phyloP scores from a whole-genome alignment of 2,329 filamentous ascomycete genomes.

The Ciborinia camelliae region DNA sequence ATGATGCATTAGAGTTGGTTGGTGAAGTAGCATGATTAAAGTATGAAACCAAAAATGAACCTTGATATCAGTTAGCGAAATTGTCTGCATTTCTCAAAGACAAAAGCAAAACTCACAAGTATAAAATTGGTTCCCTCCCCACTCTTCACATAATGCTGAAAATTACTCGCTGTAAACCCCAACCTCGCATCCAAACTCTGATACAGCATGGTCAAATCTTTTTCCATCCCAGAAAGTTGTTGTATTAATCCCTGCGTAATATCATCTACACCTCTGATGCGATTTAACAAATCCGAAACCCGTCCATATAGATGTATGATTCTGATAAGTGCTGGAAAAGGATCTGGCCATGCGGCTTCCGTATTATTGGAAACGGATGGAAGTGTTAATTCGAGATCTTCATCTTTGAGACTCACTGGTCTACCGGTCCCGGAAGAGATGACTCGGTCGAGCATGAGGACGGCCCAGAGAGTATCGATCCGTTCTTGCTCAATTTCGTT shows the following conservation, averaged over 20 bases:
- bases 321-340: slow-evolving; percentile 75
- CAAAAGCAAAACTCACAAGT: slow-evolving; percentile 62
- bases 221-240: slow-evolving; percentile 73
- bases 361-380: slow-evolving; percentile 51
- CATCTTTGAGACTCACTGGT: slow-evolving; percentile 77
- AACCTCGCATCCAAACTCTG: slow-evolving; percentile 71
- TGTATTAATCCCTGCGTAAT: slow-evolving; percentile 72
- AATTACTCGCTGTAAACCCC: slow-evolving; percentile 82
- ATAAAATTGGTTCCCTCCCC: slow-evolving; percentile 86
- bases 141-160: slow-evolving; percentile 76
- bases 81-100: slow-evolving; percentile 37
- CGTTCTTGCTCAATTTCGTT: slow-evolving; percentile 73
- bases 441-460: slow-evolving; percentile 82
- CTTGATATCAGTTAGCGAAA: slow-evolving; percentile 75
- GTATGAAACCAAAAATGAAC: slow-evolving; percentile 83
- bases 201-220: slow-evolving; percentile 67
- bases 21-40: slow-evolving; percentile 78
- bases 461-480: slow-evolving; percentile 84
- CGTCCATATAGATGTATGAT: slow-evolving; percentile 84
- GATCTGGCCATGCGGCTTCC: slow-evolving; percentile 61
- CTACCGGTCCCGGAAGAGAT: slow-evolving; percentile 85
- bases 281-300: slow-evolving; percentile 80
- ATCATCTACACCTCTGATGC: slow-evolving; percentile 69
- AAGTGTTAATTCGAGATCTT: slow-evolving; percentile 79
- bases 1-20: slow-evolving; percentile 76